phyloP scores from a whole-genome alignment of 345 rosid species.

The Citrus hindsii region DNA sequence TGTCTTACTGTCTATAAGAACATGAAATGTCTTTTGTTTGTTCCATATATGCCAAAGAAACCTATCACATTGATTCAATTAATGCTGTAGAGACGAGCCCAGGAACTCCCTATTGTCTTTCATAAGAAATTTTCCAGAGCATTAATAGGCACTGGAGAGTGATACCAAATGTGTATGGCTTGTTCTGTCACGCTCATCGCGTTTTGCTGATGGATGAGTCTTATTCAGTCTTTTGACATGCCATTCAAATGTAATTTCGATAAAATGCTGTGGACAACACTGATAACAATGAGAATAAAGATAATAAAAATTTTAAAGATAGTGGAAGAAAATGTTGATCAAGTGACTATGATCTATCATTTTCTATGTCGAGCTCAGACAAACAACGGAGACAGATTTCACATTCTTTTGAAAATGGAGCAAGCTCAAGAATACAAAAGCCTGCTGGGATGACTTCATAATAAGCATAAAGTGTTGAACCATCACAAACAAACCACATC shows the following conservation, averaged over 20 bases:
- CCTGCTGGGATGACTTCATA: not conserved
- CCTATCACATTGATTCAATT: not conserved
- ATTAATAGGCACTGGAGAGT: not conserved
- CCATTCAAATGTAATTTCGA: not conserved
- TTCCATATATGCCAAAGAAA: not conserved
- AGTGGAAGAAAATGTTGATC: not conserved
- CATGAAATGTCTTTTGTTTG: constrained; percentile 19
- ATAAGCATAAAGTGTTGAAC: not conserved
- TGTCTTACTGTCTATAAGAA: constrained; percentile 28
- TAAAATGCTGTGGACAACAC: not conserved
- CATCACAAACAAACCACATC: not conserved
- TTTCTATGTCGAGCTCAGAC: not conserved
- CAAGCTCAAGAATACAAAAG: not conserved
- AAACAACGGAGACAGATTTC: not conserved
- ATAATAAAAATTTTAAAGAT: not conserved
- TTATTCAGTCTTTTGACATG: not conserved
- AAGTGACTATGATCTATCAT: not conserved
- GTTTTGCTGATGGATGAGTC: constrained; percentile 34
- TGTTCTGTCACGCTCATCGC: constrained; percentile 27
- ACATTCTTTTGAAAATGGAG: not conserved
- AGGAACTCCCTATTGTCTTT: constrained; percentile 1
- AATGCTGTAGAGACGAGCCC: constrained; percentile 7
- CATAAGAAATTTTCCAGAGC: not conserved
- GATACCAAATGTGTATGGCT: constrained; percentile 4
- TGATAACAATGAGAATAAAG: constrained; percentile 4